A percentile compares a stretch with the other conserved stretches of the same genome.
Conservation (phyloP, 345 rosid species). For the Salix udensis region DNA sequence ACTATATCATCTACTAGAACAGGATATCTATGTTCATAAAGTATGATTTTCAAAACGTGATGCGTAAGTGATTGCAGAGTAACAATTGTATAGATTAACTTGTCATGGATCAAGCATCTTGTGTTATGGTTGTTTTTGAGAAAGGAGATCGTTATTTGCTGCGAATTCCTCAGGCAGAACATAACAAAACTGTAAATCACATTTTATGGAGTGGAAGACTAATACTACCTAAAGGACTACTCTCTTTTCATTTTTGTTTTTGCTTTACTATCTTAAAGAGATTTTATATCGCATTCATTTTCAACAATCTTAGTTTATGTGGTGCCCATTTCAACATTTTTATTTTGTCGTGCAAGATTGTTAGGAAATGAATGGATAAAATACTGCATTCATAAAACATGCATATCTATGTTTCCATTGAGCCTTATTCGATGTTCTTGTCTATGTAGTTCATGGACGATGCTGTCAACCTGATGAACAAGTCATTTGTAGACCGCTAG, state of each 20-base stretch:
- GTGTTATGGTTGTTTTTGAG: neutral
- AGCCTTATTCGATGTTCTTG: slow-evolving; percentile 13
- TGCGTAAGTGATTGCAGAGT: too few relatives aligned
- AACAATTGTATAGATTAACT: too few relatives aligned
- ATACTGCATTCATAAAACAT: neutral
- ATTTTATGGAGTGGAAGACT: neutral
- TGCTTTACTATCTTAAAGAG: neutral
- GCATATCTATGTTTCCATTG: neutral
- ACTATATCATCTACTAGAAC: too few relatives aligned
- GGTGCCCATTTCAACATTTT: neutral
- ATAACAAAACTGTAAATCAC: neutral
- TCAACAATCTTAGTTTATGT: neutral
- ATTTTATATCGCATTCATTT: neutral
- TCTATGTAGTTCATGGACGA: slow-evolving; percentile 80
- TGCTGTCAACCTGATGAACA: slow-evolving; percentile 78
- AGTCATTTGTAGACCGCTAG: slow-evolving; percentile 77
- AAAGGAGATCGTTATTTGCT: neutral
- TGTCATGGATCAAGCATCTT: neutral
- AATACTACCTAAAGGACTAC: neutral
- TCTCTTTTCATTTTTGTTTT: neutral
- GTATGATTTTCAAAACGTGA: too few relatives aligned
- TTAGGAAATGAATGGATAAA: neutral
- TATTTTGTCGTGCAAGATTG: neutral
- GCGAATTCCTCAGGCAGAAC: neutral
- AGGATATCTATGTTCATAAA: too few relatives aligned